Conservation (phyloP, 2,329 filamentous ascomycete genomes). For the Venturia effusa region DNA sequence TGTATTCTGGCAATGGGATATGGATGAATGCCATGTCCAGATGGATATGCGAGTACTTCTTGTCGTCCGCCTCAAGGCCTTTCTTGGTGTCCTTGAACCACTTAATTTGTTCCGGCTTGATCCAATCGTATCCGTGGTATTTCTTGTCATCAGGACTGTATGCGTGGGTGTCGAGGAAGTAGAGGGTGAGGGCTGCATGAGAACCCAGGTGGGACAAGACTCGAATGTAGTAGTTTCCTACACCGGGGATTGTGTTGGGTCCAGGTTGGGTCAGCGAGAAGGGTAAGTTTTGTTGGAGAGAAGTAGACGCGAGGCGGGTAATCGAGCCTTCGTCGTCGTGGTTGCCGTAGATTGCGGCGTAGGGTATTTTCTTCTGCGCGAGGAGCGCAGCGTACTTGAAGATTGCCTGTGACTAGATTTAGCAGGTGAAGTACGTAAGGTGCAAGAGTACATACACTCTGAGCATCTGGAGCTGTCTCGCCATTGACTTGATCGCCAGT, state of each 20-base stretch:
- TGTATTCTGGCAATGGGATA: slow-evolving; percentile 88
- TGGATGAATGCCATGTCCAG: slow-evolving; percentile 97
- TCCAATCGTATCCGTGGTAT: slow-evolving; percentile 92
- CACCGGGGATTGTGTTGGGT: slow-evolving; percentile 72
- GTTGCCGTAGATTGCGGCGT: slow-evolving; percentile 91
- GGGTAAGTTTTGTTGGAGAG: slow-evolving; percentile 72
- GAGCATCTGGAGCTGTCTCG: slow-evolving; percentile 80
- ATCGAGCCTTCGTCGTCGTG: slow-evolving; percentile 89
- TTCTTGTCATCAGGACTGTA: slow-evolving; percentile 84
- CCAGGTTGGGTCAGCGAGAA: slow-evolving; percentile 82
- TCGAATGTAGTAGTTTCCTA: slow-evolving; percentile 92
- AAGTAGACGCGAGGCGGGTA: slow-evolving; percentile 69
- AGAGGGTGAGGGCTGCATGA: slow-evolving; percentile 89
- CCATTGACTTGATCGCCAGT: slow-evolving; percentile 95
- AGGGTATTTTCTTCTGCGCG: slow-evolving; percentile 79
- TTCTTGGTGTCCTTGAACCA: slow-evolving; percentile 82
- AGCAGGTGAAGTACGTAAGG: not conserved
- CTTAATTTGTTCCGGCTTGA: slow-evolving; percentile 85
- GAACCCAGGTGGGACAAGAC: slow-evolving; percentile 68
- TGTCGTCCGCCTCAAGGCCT: slow-evolving; percentile 52
- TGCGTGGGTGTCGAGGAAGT: slow-evolving; percentile 84
- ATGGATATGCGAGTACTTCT: slow-evolving; percentile 80
- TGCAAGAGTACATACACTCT: slow-evolving; percentile 50
- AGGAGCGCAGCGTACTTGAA: slow-evolving; percentile 87
- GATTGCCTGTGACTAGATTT: slow-evolving; percentile 48